These are phyloP conservation scores for Litsea cubeba DNA, from an alignment of 164 flowering plant species.

Conservation along the genomic window DNA sequence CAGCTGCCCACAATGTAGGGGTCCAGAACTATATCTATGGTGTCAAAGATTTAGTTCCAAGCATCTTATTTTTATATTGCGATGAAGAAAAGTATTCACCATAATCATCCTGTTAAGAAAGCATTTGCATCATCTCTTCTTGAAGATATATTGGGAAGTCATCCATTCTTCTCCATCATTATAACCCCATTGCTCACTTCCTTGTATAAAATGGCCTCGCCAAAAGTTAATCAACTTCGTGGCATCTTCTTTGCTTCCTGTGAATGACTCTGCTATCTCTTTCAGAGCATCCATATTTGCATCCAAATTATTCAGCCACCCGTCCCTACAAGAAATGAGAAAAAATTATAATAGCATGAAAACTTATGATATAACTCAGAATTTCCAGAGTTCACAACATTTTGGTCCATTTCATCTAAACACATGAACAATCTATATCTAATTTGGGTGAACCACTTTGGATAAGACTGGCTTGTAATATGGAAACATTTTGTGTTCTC, in stretches of 20 bases:
- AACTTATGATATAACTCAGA: too few species aligned
- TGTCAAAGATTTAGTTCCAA: background rate
- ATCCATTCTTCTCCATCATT: slow-evolving; percentile 20
- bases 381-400: too few species aligned
- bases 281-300: background rate
- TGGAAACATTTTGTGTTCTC: too few species aligned
- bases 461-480: too few species aligned
- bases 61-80: background rate
- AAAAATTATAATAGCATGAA: background rate
- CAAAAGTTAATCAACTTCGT: background rate
- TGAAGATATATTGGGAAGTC: slow-evolving; percentile 11
- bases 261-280: background rate
- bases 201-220: background rate
- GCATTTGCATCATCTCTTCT: slow-evolving; percentile 11
- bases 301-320: slow-evolving; percentile 2
- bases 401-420: too few species aligned
- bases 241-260: background rate
- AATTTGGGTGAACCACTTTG: too few species aligned
- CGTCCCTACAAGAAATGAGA: slow-evolving; percentile 1
- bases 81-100: background rate
- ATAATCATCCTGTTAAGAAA: background rate
- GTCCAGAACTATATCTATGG: background rate
- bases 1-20: background rate
- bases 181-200: slow-evolving; percentile 4
- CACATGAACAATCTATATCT: too few species aligned